Base-by-base conservation (phyloP, 306 rosid species). In the Sindora glabra region DNA sequence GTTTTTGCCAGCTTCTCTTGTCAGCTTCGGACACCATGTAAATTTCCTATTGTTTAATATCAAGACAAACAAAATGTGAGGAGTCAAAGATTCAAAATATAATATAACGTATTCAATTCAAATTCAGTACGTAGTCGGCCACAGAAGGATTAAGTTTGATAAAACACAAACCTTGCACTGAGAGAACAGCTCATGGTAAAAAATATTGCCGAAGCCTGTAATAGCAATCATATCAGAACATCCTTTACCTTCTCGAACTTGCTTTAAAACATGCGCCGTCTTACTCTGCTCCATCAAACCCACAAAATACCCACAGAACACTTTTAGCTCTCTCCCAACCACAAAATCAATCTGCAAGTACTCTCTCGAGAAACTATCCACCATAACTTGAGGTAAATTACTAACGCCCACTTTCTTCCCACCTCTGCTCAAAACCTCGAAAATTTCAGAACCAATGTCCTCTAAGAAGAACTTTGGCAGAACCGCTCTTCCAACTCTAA, bases 391-490 rank as follows among this genome's bases (percentile, higher is more conserved):
- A 7, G 97, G 97, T 1, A 87, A 27, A 29, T 79, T 64, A 19
- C 59, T 87, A 0, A 91, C 82, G 4, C 74, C 92, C 23, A 91
- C 76, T 58, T 70, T 88, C 63, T 55, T 81, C 69, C 77, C 72
- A 25, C 83, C 87, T 33, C 29, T 70, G 6, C 39, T 81, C 12
- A 91, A 9, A 2, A 61, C 77, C 40, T 83, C 84, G 67, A 91
- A 74, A 1, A 67, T 77, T 51, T 91, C 96, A 26, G 58, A 52
- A 25, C 95, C 92, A 41, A 91, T 95, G 3, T 87, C 83, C 46
- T 91, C 87, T 27, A 91, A 48, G 12, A 83, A 79, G 71, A 85
- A 85, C 71, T 91, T 91, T 0, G 95, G 96, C 63, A 91, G 55
- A 39, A 85, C 96, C 0, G 88, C 74, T 2, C 81, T 74, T 32